phyloP scores from a whole-genome alignment of 257 asterid genomes.

The Vinca minor region DNA sequence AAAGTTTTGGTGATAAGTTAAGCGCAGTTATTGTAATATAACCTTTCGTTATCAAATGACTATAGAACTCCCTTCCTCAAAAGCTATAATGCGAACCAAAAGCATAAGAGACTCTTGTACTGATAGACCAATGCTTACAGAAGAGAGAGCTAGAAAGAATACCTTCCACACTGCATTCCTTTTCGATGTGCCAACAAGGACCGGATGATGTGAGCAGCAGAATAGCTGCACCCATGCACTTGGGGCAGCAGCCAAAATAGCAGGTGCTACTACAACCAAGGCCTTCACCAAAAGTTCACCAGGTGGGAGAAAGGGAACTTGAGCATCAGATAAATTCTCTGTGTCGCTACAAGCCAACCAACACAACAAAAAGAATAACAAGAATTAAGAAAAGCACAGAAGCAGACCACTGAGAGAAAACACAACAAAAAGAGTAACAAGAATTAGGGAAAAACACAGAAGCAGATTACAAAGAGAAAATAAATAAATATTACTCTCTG shows the following conservation, averaged over 20 bases:
- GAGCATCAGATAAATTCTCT: conserved; percentile 63
- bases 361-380: too few species aligned
- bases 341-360: conserved; percentile 55
- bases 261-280: conserved; percentile 57
- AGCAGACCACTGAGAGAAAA: too few species aligned
- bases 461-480: too few species aligned
- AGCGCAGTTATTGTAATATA: neutral
- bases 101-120: neutral
- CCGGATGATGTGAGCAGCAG: conserved; percentile 85
- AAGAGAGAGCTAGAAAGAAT: conserved; percentile 16
- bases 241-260: conserved; percentile 45
- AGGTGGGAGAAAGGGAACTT: conserved; percentile 72
- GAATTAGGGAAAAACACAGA: conserved; percentile 6
- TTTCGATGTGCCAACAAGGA: conserved; percentile 61
- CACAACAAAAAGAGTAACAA: neutral
- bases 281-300: conserved; percentile 88
- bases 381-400: too few species aligned
- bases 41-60: neutral
- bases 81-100: neutral
- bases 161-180: conserved; percentile 82
- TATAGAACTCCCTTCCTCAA: conserved; percentile 2
- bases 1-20: neutral
- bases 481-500: too few species aligned
- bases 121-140: neutral
- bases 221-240: conserved; percentile 60